These are phyloP conservation scores for Colletotrichum limetticola DNA, from an alignment of 2,329 filamentous ascomycete genomes.

Conservation along the genomic window DNA sequence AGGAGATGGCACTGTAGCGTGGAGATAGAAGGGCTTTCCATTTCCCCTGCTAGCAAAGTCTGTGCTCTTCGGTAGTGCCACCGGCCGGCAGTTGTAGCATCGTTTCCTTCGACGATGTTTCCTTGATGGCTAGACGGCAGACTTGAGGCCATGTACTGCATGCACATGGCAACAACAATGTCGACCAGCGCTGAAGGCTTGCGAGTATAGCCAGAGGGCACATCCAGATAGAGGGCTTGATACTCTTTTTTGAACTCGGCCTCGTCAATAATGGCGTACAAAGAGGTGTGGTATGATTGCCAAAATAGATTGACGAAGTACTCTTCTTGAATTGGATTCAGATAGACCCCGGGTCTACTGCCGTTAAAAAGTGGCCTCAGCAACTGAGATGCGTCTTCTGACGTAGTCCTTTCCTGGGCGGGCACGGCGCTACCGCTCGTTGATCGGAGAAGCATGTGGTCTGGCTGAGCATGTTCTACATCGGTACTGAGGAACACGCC, in stretches of 20 bases:
- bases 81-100: conserved; percentile 55
- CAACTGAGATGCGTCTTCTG: conserved; percentile 14
- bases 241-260: conserved; percentile 56
- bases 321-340: conserved; percentile 56
- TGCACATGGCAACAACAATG: conserved; percentile 61
- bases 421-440: neutral
- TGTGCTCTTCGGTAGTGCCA: conserved; percentile 60
- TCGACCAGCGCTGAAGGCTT: conserved; percentile 60
- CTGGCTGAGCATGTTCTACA: conserved; percentile 44
- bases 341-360: conserved; percentile 31
- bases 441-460: conserved; percentile 36
- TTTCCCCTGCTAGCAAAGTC: conserved; percentile 51
- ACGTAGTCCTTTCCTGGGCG: neutral
- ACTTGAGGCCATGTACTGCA: conserved; percentile 55
- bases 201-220: conserved; percentile 23
- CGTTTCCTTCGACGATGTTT: conserved; percentile 37
- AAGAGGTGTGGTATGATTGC: conserved; percentile 53
- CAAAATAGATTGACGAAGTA: conserved; percentile 59
- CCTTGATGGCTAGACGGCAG: conserved; percentile 32
- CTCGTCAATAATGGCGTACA: conserved; percentile 55
- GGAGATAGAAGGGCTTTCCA: conserved; percentile 57
- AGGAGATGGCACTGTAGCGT: conserved; percentile 61
- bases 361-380: conserved; percentile 34
- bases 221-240: conserved; percentile 51
- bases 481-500: conserved; percentile 47